Base-by-base conservation (phyloP, 169 alveolate species). In the Eimeria maxima region DNA sequence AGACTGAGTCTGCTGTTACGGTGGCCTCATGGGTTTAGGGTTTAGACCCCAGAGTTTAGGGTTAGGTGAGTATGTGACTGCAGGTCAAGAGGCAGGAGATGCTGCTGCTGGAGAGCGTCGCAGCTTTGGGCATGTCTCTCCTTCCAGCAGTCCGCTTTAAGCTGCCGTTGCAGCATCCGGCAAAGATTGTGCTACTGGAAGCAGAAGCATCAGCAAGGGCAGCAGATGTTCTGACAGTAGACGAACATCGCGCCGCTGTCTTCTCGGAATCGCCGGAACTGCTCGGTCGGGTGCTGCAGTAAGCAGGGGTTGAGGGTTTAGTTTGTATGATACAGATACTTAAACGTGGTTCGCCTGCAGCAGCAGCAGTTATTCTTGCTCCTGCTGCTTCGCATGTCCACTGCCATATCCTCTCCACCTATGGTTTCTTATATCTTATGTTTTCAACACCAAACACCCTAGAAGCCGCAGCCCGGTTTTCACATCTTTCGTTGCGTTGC, bases 81-180 rank as follows among this genome's bases (percentile, higher is more conserved):
- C 89, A 80, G 89, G 89, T 80, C n/a, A 44, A 45, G 89, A 80
- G 57, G 89, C 89, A 80, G 44, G 89, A 80, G 24, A 76, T 76
- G 95, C 81, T 91, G 47, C 81, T 91, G 80, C 90, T 91, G 57
- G 89, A 80, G 69, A 73, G 95, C 67, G 67, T 91, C 18, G 95
- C 84, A 16, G 83, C 90, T 29, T 67, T 74, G n/a, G 95, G 95
- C 6, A 91, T 91, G 20, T 91, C 95, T 5, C 90, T 91, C 18
- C 90, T 91, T 24, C 95, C 95, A 11, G 78, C 95, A 14, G 81
- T 91, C n/a, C 67, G 38, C 81, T 91, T 74, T 86, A 50, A 91
- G 67, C 50, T 73, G 47, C 91, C 91, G 27, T 71, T 91, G 45
- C 57, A 47, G 57, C 95, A 89, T 74, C 84, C 80, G 42, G 42